Evolutionary conservation across 2,329 filamentous ascomycete genomes (phyloP).

Genomic region (Epichloe elymi): DNA sequence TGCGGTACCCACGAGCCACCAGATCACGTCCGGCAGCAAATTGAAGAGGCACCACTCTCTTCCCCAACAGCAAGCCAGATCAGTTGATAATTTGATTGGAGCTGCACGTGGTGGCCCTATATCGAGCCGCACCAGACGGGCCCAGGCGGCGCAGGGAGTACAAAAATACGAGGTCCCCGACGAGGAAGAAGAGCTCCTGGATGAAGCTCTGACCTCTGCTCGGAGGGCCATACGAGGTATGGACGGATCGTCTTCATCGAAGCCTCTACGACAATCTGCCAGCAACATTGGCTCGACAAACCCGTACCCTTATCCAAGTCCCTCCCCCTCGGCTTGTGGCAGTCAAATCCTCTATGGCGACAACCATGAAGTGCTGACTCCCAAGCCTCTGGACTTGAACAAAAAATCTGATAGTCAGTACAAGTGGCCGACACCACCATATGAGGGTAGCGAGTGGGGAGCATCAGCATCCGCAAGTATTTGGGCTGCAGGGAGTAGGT

Average conservation of each 20-base stretch:
- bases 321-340: conserved; percentile 70
- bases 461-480: conserved; percentile 71
- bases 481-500: conserved; percentile 55
- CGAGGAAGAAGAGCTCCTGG: conserved; percentile 90
- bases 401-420: conserved; percentile 40
- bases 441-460: conserved; percentile 88
- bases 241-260: conserved; percentile 31
- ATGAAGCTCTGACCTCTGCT: conserved; percentile 73
- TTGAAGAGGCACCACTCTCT: conserved; percentile 54
- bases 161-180: conserved; percentile 88
- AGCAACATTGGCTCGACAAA: conserved; percentile 47
- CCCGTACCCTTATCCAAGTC: conserved; percentile 44
- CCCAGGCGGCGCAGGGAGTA: conserved; percentile 59
- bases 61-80: conserved; percentile 48
- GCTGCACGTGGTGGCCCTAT: conserved; percentile 48
- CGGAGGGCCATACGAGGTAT: conserved; percentile 62
- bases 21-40: conserved; percentile 32
- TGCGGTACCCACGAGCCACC: conserved; percentile 39
- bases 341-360: conserved; percentile 65
- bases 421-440: conserved; percentile 93
- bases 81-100: conserved; percentile 49
- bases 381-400: conserved; percentile 58
- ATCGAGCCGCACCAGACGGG: conserved; percentile 67
- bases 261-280: conserved; percentile 44
- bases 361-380: conserved; percentile 45